These are phyloP conservation scores for Aphanomyces stellatus DNA, from an alignment of 352 stramenopile genomes.

Conservation along the genomic window DNA sequence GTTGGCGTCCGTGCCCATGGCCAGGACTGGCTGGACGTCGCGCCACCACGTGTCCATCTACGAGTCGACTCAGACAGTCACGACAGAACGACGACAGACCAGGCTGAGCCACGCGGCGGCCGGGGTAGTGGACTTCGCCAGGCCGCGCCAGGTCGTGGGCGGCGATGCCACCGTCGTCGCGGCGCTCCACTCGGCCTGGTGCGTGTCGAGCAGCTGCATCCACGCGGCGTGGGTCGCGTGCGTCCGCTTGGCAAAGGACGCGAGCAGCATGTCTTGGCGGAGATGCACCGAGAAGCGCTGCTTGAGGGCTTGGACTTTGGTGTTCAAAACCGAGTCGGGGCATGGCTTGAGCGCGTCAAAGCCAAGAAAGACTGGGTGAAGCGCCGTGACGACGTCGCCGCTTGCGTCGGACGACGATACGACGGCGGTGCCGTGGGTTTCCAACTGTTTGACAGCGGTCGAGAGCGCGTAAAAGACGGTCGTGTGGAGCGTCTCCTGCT, in stretches of 20 bases:
- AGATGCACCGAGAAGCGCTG: conserved; percentile 58
- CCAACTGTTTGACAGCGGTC: conserved; percentile 37
- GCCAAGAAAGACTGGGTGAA: conserved; percentile 59
- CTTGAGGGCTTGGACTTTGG: conserved; percentile 59
- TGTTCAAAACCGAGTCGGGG: conserved; percentile 45
- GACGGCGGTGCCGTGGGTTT: conserved; percentile 36
- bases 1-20: background rate
- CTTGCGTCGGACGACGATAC: conserved; percentile 21
- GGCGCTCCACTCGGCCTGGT: background rate
- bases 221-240: background rate
- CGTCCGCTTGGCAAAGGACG: conserved; percentile 24
- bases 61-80: background rate
- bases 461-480: conserved; percentile 52
- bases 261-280: conserved; percentile 43
- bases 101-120: background rate
- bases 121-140: background rate
- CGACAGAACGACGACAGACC: background rate
- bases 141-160: background rate
- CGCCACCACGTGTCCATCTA: conserved; percentile 9
- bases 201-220: background rate
- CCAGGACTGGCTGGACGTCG: background rate
- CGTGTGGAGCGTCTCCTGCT: conserved; percentile 57
- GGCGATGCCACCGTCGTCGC: background rate
- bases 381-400: conserved; percentile 34
- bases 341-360: conserved; percentile 60